Percentiles rank a stretch among this genome's conserved stretches.
phyloP scores from a whole-genome alignment of 352 stramenopile genomes.

The Globisporangium ultimum region DNA sequence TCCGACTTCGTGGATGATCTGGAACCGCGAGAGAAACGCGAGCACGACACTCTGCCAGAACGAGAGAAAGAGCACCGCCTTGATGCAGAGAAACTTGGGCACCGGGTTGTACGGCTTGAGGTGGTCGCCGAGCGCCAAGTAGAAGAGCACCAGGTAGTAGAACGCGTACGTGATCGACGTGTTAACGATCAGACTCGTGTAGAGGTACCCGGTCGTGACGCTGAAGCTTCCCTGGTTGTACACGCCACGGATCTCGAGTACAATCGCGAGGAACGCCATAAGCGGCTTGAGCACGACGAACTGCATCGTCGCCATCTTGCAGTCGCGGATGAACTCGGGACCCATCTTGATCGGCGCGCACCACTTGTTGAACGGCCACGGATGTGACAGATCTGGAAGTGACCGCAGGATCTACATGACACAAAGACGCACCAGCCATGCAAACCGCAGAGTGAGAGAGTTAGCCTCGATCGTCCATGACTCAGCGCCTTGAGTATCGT shows the following conservation, averaged over 20 bases:
- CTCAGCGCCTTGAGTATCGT: no score
- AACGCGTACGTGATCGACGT: constrained; percentile 96
- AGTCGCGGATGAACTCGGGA: constrained; percentile 88
- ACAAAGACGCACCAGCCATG: no score
- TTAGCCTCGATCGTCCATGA: no score
- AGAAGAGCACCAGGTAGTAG: constrained; percentile 97
- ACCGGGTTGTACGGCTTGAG: constrained; percentile 94
- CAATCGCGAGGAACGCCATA: constrained; percentile 86
- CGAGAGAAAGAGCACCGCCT: constrained; percentile 98
- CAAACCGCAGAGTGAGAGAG: no score
- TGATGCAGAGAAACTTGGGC: constrained; percentile 98
- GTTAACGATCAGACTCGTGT: constrained; percentile 94
- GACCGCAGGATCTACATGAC: constrained; percentile 32
- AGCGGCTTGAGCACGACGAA: constrained; percentile 95
- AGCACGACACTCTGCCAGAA: constrained; percentile 98
- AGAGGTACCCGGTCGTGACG: constrained; percentile 84
- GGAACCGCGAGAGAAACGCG: constrained; percentile 84
- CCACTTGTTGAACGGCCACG: constrained; percentile 72
- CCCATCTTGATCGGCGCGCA: constrained; percentile 75
- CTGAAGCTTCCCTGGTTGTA: constrained; percentile 89
- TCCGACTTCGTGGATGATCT: constrained; percentile 89
- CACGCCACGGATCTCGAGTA: constrained; percentile 73
- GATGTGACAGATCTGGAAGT: constrained; percentile 67
- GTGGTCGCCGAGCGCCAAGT: constrained; percentile 89
- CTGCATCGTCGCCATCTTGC: constrained; percentile 94